Percentiles rank a stretch among this genome's conserved stretches.
Conservation (phyloP, 2,329 filamentous ascomycete genomes). For the Rhinocladiella mackenziei region DNA sequence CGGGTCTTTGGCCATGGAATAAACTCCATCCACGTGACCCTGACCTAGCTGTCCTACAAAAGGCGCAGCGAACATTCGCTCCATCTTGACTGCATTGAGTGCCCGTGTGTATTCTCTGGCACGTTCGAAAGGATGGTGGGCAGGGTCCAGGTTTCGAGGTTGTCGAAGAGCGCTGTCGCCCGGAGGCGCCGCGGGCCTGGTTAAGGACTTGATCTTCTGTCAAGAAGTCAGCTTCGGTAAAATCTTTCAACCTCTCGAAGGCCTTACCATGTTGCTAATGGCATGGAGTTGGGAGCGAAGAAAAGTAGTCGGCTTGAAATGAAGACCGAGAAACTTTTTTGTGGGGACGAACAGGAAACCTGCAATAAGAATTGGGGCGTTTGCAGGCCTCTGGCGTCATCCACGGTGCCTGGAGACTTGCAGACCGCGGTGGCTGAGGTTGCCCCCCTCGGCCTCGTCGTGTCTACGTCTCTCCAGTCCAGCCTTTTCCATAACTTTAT, state of each 20-base stretch:
- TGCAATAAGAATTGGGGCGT: neutral
- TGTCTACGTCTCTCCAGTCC: too few relatives aligned
- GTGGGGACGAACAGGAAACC: constrained; percentile 8
- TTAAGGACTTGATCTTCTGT: constrained; percentile 55
- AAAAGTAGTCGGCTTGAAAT: neutral
- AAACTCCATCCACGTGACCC: constrained; percentile 89
- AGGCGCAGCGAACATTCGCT: constrained; percentile 83
- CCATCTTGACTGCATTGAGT: constrained; percentile 81
- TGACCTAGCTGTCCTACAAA: constrained; percentile 83
- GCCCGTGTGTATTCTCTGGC: constrained; percentile 79
- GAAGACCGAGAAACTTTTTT: constrained; percentile 16
- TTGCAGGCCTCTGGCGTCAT: constrained; percentile 1
- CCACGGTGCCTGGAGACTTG: neutral
- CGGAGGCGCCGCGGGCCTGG: constrained; percentile 45
- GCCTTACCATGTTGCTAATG: constrained; percentile 15
- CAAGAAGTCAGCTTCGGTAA: neutral
- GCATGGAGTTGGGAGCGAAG: constrained; percentile 2
- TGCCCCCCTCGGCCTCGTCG: too few relatives aligned
- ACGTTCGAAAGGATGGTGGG: constrained; percentile 84
- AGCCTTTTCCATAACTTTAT: too few relatives aligned
- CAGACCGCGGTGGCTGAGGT: neutral
- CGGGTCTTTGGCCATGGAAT: constrained; percentile 75
- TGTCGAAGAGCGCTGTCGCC: constrained; percentile 45
- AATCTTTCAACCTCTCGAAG: neutral
- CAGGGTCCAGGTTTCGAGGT: constrained; percentile 65